phyloP scores from a whole-genome alignment of 257 asterid genomes.

The Ballota nigra region DNA sequence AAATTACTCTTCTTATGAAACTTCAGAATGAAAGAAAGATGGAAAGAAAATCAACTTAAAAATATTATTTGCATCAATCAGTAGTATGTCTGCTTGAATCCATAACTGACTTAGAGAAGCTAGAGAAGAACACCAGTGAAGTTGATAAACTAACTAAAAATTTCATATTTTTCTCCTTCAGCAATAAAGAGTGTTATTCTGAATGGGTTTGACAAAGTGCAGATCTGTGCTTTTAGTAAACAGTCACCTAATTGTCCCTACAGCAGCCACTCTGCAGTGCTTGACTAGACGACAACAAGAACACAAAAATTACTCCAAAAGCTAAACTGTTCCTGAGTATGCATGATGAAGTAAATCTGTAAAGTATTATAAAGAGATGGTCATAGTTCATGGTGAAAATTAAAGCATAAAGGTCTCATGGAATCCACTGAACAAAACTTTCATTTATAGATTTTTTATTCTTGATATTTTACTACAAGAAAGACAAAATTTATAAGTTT shows the following conservation, averaged over 20 bases:
- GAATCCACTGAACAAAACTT: neutral
- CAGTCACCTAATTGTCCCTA: too few species aligned
- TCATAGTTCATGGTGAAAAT: neutral
- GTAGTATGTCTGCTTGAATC: neutral
- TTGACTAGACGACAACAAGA: too few species aligned
- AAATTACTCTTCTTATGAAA: neutral
- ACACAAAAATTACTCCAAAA: too few species aligned
- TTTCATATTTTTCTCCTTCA: neutral
- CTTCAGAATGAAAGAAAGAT: constrained; percentile 9
- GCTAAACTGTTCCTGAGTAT: too few species aligned
- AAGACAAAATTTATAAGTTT: neutral
- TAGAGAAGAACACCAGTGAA: neutral
- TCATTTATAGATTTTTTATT: neutral
- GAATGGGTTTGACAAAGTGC: too few species aligned
- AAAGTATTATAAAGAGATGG: neutral
- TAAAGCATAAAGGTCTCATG: neutral
- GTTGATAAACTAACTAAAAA: neutral
- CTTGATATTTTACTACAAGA: neutral
- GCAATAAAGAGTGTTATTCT: too few species aligned
- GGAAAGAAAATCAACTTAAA: neutral
- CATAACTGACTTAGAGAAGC: neutral
- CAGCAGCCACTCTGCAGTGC: too few species aligned
- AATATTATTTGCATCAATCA: neutral
- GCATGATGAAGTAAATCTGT: neutral
- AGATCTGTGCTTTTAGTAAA: too few species aligned